phyloP scores from a whole-genome alignment of 768 basidiomycete species.

The Lentinula edodes region DNA sequence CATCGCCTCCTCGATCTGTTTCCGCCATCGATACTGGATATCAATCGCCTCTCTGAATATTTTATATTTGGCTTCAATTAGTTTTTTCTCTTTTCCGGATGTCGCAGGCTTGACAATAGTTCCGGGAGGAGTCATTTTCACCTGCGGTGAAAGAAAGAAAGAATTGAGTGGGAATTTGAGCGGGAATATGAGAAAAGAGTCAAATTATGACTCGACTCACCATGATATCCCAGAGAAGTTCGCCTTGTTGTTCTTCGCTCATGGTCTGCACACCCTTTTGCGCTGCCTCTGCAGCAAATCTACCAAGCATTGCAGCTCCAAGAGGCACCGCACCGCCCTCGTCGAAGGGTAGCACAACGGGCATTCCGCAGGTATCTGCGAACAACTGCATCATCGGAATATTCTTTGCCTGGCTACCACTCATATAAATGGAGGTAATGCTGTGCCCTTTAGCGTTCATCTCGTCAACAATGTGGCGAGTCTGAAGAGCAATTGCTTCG shows the following conservation, averaged over 20 bases:
- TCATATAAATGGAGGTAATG: constrained; percentile 84
- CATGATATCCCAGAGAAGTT: constrained; percentile 89
- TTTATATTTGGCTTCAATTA: constrained; percentile 89
- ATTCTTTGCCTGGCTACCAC: constrained; percentile 92
- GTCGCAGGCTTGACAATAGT: constrained; percentile 63
- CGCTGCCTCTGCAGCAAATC: constrained; percentile 67
- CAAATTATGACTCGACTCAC: constrained; percentile 26
- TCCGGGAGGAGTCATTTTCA: constrained; percentile 89
- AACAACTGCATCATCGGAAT: constrained; percentile 82
- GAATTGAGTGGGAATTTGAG: not conserved
- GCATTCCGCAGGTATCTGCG: constrained; percentile 77
- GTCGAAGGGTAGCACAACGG: constrained; percentile 76
- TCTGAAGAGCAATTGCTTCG: constrained; percentile 92
- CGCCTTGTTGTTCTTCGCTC: constrained; percentile 44
- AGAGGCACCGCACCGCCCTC: constrained; percentile 81
- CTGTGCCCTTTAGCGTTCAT: constrained; percentile 82
- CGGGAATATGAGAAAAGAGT: not conserved
- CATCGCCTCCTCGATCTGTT: constrained; percentile 61
- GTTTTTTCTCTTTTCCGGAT: constrained; percentile 55
- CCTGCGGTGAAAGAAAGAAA: constrained; percentile 32
- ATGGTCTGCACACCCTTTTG: constrained; percentile 24
- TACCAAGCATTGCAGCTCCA: constrained; percentile 91
- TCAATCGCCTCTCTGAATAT: constrained; percentile 89
- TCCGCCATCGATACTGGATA: constrained; percentile 84
- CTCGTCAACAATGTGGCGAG: constrained; percentile 86